Evolutionary conservation across 73 alveolate genomes (phyloP).

Genomic region (Loxodes magnus): DNA sequence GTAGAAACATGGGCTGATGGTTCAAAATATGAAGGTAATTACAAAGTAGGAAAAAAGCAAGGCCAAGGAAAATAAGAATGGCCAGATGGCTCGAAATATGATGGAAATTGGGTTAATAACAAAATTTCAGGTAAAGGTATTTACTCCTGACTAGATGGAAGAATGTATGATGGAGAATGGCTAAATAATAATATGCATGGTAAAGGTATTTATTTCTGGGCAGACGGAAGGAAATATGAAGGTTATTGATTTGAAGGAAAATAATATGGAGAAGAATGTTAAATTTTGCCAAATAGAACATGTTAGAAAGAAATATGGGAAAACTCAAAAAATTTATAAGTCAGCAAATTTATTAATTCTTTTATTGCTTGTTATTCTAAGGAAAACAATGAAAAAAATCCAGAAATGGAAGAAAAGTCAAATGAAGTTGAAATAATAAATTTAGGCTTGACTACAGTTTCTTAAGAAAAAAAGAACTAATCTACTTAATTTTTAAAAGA

Average conservation of each 20-base stretch:
- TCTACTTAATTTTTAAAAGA: too few relatives aligned
- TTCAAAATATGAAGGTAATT: conserved; percentile 16
- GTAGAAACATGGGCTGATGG: conserved; percentile 13
- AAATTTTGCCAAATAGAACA: conserved; percentile 47
- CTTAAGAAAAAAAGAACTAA: too few relatives aligned
- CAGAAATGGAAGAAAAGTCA: too few relatives aligned
- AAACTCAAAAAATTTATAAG: too few relatives aligned
- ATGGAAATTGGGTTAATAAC: conserved; percentile 35
- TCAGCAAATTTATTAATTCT: too few relatives aligned
- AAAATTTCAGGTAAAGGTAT: conserved; percentile 53
- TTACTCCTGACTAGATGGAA: conserved; percentile 36
- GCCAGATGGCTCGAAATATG: conserved; percentile 43
- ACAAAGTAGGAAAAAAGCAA: conserved; percentile 10
- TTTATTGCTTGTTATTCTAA: too few relatives aligned
- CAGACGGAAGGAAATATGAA: conserved; percentile 65
- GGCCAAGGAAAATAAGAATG: conserved; percentile 34
- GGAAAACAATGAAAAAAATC: too few relatives aligned
- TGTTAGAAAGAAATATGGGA: conserved; percentile 60
- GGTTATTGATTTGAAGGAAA: conserved; percentile 70
- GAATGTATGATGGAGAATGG: conserved; percentile 32
- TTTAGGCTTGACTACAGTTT: too few relatives aligned
- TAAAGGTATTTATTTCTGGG: conserved; percentile 55
- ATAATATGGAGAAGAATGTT: conserved; percentile 76
- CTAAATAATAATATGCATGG: conserved; percentile 30
- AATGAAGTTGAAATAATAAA: too few relatives aligned